Conservation (phyloP, 805 yeast genomes). For the Hanseniaspora vineae region DNA sequence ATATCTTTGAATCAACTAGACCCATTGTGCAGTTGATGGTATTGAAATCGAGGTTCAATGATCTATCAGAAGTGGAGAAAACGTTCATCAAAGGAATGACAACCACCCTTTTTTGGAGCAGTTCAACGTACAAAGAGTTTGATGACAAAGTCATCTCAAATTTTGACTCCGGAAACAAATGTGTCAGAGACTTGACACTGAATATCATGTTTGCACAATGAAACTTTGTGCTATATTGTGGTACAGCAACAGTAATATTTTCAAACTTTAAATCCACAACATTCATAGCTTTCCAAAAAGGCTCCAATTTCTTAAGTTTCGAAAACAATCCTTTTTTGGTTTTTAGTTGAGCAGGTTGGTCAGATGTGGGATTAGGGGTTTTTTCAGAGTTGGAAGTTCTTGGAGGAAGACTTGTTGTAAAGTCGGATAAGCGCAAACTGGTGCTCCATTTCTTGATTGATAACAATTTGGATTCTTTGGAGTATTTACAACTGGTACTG, state of each 20-base stretch:
- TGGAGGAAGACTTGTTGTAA: neutral
- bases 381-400: neutral
- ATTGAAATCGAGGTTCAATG: conserved; percentile 11
- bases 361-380: no score
- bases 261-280: conserved; percentile 21
- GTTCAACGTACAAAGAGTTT: conserved; percentile 12
- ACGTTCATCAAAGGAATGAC: conserved; percentile 20
- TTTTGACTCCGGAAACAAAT: neutral
- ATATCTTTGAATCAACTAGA: conserved; percentile 19
- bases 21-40: conserved; percentile 14
- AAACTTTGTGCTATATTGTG: conserved; percentile 8
- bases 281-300: conserved; percentile 6
- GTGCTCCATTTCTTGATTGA: neutral
- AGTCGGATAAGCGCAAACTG: neutral
- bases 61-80: conserved; percentile 16
- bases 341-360: no score
- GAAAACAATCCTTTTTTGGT: no score
- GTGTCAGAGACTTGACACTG: conserved; percentile 12
- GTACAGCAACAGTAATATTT: conserved; percentile 12
- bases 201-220: conserved; percentile 18
- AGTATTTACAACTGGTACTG: neutral
- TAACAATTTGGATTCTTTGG: neutral
- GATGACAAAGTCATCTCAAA: conserved; percentile 20
- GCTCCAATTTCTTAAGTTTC: neutral
- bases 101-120: conserved; percentile 13